phyloP scores from a whole-genome alignment of 208 protist genomes.

The Leishmania guyanensis region DNA sequence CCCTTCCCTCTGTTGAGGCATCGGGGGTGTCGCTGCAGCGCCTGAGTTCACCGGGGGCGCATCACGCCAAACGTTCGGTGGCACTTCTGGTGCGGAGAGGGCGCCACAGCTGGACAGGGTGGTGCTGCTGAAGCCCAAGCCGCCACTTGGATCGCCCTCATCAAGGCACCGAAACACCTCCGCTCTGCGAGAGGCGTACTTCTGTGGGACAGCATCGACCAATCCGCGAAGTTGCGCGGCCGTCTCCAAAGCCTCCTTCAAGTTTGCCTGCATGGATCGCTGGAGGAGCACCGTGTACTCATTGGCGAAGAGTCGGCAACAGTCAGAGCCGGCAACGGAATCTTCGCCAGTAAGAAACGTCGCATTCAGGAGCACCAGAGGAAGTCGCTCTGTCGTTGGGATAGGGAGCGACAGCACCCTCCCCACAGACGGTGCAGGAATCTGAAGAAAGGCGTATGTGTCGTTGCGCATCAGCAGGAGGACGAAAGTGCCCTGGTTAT shows the following conservation, averaged over 20 bases:
- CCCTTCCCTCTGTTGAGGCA: background rate
- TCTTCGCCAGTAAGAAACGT: constrained; percentile 63
- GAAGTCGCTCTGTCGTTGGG: constrained; percentile 31
- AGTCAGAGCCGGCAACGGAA: constrained; percentile 63
- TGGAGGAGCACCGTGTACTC: constrained; percentile 59
- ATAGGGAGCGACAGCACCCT: constrained; percentile 42
- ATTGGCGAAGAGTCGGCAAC: constrained; percentile 63
- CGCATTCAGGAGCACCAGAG: constrained; percentile 55
- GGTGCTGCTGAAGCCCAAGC: background rate
- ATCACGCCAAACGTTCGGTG: background rate
- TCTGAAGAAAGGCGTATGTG: constrained; percentile 62
- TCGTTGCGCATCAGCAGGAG: constrained; percentile 45
- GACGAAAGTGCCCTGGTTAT: constrained; percentile 36
- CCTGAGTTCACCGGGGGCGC: background rate
- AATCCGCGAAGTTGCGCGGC: background rate
- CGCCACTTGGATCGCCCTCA: background rate
- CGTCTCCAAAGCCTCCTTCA: constrained; percentile 16
- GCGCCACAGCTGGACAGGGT: background rate
- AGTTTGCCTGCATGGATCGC: constrained; percentile 16
- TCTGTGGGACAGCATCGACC: constrained; percentile 23
- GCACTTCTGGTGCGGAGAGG: background rate
- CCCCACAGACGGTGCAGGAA: constrained; percentile 42
- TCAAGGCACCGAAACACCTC: constrained; percentile 37
- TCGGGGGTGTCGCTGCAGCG: background rate
- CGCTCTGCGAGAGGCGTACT: constrained; percentile 24